Evolutionary conservation across 495 filamentous ascomycete species (phyloP).

Genomic region (Xylaria palmicola): DNA sequence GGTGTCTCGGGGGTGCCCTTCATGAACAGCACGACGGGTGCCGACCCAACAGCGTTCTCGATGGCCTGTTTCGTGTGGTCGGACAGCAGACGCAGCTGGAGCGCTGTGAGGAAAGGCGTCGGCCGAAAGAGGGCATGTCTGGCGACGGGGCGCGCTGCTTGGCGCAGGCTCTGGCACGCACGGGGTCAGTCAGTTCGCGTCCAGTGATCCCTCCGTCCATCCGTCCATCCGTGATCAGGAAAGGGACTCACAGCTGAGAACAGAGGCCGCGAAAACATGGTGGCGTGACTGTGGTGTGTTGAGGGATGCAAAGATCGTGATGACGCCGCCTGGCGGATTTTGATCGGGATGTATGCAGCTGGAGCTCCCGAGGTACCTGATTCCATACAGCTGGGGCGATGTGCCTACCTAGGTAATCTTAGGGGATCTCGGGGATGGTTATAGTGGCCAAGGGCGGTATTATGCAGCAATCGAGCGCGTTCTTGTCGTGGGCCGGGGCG

Average conservation of each 20-base stretch:
- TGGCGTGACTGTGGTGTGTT: slow-evolving; percentile 10
- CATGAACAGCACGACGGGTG: slow-evolving; percentile 97
- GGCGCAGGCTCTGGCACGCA: slow-evolving; percentile 30
- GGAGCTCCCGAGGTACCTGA: no score
- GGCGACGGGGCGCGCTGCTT: slow-evolving; percentile 37
- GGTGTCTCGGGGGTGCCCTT: slow-evolving; percentile 96
- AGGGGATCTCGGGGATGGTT: background rate
- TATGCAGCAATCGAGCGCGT: slow-evolving; percentile 13
- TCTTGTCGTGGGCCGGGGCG: no score
- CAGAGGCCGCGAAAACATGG: slow-evolving; percentile 13
- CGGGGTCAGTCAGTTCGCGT: slow-evolving; percentile 10
- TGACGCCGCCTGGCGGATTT: background rate
- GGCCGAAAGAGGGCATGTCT: slow-evolving; percentile 23
- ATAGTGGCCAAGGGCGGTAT: background rate
- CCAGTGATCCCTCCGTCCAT: background rate
- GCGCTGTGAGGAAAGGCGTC: slow-evolving; percentile 33
- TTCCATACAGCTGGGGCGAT: no score
- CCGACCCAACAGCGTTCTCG: slow-evolving; percentile 77
- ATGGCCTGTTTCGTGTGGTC: slow-evolving; percentile 74
- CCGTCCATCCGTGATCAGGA: background rate
- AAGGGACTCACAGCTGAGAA: slow-evolving; percentile 14
- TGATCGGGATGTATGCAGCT: slow-evolving; percentile 3
- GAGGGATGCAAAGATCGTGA: background rate
- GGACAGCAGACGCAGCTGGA: slow-evolving; percentile 66
- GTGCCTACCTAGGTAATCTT: background rate